A percentile compares a stretch with the other conserved stretches of the same genome.
phyloP scores from a whole-genome alignment of 805 yeast species.

The Metschnikowia kunwiensis region DNA sequence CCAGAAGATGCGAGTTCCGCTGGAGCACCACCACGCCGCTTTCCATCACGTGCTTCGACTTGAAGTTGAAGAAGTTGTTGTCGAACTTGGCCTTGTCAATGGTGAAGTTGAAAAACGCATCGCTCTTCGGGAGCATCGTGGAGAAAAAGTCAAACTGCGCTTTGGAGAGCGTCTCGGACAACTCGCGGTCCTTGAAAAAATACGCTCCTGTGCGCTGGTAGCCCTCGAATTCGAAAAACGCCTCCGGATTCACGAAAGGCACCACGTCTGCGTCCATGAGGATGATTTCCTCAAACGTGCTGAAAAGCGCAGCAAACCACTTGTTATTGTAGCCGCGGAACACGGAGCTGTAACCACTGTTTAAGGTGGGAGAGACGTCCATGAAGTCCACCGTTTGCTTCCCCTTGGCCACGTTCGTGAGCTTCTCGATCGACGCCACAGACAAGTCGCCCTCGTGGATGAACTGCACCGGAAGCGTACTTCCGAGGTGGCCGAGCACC shows the following conservation, averaged over 20 bases:
- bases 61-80: conserved; percentile 18
- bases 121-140: conserved; percentile 12
- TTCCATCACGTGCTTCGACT: conserved; percentile 30
- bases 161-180: conserved; percentile 12
- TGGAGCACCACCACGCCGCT: conserved; percentile 35
- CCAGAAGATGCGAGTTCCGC: conserved; percentile 22
- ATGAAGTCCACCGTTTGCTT: conserved; percentile 13
- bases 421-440: conserved; percentile 1
- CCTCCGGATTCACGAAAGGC: conserved; percentile 14
- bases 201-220: conserved; percentile 29
- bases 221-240: conserved; percentile 11
- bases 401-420: conserved; percentile 7
- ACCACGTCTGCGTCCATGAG: conserved; percentile 20
- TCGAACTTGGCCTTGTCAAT: conserved; percentile 9
- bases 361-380: conserved; percentile 21
- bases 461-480: conserved; percentile 16
- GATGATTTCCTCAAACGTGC: conserved; percentile 31
- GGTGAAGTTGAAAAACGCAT: conserved; percentile 5
- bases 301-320: conserved; percentile 19
- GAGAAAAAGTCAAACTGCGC: conserved; percentile 10
- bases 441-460: conserved; percentile 17
- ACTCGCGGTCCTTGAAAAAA: conserved; percentile 26
- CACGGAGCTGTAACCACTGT: conserved; percentile 15
- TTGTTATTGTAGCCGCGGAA: conserved; percentile 31
- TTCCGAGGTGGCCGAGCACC: conserved; percentile 11